Evolutionary conservation across 2,329 filamentous ascomycete genomes (phyloP), one percentile per base, ranked within the genome.

Genomic region (Aaosphaeria pasadenensis): DNA sequence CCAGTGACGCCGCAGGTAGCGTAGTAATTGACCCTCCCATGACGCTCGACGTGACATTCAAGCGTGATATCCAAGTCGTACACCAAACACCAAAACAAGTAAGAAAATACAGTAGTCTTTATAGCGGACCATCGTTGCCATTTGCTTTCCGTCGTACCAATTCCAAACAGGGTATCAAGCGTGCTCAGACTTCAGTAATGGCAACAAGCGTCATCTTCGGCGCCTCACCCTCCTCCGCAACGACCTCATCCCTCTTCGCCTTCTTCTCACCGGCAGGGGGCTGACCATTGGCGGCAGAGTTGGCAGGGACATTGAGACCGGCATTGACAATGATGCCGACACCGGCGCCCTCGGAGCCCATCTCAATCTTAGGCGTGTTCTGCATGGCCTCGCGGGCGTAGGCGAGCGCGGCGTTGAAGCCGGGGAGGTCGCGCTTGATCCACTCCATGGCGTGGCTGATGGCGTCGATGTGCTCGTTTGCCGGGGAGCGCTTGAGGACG

Each of bases 401-500:
- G 43, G 55, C 65, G 11, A 79, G 71, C 1, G 77, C 76, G 11
- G 73, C 71, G 52, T 75, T 70, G 63, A 79, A 79, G 44, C 76
- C 73, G 50, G 69, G 57, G 35, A 78, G 64, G 51, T 79, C 75
- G 42, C 76, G 71, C 69, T 77, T 77, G 59, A 71, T 69, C 66
- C 67, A 70, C 39, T 63, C 47, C 57, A 66, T 66, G 39, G 66
- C 67, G 29, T 53, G 56, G 44, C 65, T 58, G 42, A 65, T 60
- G 32, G 64, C 65, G n/a, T 57, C 61, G 47, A 69, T 54, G 44
- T 59, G 58, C 39, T 59, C 45, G 28, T 56, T 51, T 17, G 54
- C 50, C 3, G 46, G 24, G 57, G 58, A 11, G 42, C 66, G 66
- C 61, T 62, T 66, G 48, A 48, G 47, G 45, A 66, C 50, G 36